A percentile compares a stretch with the other conserved stretches of the same genome.
phyloP scores from a whole-genome alignment of 2,329 filamentous ascomycete species.

The Fusarium sp. region DNA sequence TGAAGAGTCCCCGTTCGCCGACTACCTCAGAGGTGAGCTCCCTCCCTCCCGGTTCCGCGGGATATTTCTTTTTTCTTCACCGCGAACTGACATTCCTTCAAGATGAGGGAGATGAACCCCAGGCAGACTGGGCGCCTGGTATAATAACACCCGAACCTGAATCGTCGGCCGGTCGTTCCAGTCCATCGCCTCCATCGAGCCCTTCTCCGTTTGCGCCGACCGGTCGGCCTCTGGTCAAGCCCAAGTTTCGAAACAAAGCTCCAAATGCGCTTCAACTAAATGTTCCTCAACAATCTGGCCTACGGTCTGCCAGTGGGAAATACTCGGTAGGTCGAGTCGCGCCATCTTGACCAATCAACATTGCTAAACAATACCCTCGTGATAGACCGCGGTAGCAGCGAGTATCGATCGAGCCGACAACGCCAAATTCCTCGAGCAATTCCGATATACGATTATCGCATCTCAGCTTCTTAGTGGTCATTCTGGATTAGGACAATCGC shows the following conservation, averaged over 20 bases:
- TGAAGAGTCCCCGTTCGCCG: slow-evolving; percentile 87
- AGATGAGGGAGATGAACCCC: slow-evolving; percentile 62
- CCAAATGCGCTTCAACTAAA: slow-evolving; percentile 58
- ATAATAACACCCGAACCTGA: slow-evolving; percentile 51
- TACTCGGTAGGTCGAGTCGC: slow-evolving; percentile 60
- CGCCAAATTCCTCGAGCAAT: slow-evolving; percentile 87
- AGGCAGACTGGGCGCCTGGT: slow-evolving; percentile 59
- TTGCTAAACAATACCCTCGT: slow-evolving; percentile 18
- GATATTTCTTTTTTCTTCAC: not conserved
- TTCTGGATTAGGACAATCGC: slow-evolving; percentile 58
- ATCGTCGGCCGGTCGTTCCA: slow-evolving; percentile 49
- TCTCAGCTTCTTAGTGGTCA: slow-evolving; percentile 86
- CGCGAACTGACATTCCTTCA: slow-evolving; percentile 15
- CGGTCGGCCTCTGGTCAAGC: slow-evolving; percentile 64
- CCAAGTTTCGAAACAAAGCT: slow-evolving; percentile 63
- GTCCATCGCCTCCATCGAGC: slow-evolving; percentile 60
- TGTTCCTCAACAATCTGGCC: slow-evolving; percentile 51
- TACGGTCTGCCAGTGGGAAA: slow-evolving; percentile 60
- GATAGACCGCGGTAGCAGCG: slow-evolving; percentile 75
- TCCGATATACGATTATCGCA: slow-evolving; percentile 91
- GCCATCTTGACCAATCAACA: not conserved
- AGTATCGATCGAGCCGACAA: slow-evolving; percentile 82
- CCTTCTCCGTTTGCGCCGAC: slow-evolving; percentile 66
- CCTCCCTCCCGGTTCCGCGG: slow-evolving; percentile 1
- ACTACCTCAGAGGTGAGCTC: slow-evolving; percentile 83